These are phyloP conservation scores for Cudoniella acicularis DNA, from an alignment of 495 filamentous ascomycete species.

Conservation along the genomic window DNA sequence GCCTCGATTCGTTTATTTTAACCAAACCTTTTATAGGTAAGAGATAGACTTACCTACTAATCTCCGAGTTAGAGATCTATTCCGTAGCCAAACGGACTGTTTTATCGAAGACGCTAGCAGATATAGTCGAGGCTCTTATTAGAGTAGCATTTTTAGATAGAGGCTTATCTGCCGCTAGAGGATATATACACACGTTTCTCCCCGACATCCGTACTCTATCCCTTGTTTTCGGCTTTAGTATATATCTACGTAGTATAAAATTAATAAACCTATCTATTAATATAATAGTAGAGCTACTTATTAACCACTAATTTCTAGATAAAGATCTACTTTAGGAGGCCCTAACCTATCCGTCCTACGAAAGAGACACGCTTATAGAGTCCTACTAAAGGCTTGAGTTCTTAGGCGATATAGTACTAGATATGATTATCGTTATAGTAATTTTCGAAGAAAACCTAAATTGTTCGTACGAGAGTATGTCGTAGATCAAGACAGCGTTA, in stretches of 20 bases:
- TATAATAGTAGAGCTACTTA: neutral
- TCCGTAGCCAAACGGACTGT: neutral
- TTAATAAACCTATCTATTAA: neutral
- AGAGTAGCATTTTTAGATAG: neutral
- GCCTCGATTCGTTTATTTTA: neutral
- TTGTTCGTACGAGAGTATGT: neutral
- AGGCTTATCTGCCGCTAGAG: neutral
- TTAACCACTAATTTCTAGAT: neutral
- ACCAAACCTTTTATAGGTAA: neutral
- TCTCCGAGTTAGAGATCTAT: neutral
- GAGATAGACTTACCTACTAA: neutral
- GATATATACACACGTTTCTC: neutral
- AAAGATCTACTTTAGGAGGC: neutral
- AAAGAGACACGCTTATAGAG: constrained; percentile 3
- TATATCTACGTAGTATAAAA: neutral
- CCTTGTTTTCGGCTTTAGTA: neutral
- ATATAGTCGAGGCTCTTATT: neutral
- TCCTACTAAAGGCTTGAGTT: neutral
- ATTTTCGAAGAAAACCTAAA: neutral
- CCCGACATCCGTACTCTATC: neutral
- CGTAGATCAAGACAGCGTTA: neutral
- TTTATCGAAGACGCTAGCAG: neutral
- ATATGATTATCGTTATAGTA: neutral
- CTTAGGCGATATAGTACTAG: neutral
- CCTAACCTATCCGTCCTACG: neutral